phyloP scores from a whole-genome alignment of 805 yeast species.

The Maudiozyma serrabonitensis region DNA sequence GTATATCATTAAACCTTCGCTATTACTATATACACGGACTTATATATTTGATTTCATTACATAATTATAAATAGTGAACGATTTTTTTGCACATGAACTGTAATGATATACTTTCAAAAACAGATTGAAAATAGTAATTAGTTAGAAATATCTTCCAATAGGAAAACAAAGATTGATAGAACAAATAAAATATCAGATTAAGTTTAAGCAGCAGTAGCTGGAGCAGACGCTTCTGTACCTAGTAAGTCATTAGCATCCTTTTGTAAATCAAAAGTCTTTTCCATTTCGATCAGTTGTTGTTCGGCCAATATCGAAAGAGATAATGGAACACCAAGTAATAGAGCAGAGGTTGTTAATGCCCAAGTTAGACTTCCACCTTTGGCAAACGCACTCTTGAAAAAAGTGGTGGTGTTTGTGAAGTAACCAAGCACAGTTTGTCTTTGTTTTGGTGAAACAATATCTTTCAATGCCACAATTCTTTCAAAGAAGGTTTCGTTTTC shows the following conservation, averaged over 20 bases:
- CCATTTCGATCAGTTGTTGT: constrained; percentile 89
- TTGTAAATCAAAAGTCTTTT: constrained; percentile 78
- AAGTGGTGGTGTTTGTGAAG: constrained; percentile 28
- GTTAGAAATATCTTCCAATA: not conserved
- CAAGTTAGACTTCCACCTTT: constrained; percentile 73
- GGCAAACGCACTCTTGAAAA: constrained; percentile 38
- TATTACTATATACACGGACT: constrained; percentile 5
- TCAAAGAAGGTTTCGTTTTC: constrained; percentile 79
- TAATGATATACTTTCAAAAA: not conserved
- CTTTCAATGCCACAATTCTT: constrained; percentile 84
- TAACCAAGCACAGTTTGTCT: constrained; percentile 41
- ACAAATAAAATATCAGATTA: not conserved
- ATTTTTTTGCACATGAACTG: not conserved
- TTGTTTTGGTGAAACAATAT: constrained; percentile 81
- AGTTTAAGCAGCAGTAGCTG: constrained; percentile 17
- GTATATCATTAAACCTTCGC: constrained; percentile 1
- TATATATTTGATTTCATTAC: constrained; percentile 1
- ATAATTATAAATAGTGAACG: constrained; percentile 1
- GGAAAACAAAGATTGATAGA: no score
- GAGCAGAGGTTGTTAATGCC: constrained; percentile 73
- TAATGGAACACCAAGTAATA: constrained; percentile 87
- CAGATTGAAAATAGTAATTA: not conserved
- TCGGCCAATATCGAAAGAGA: constrained; percentile 83
- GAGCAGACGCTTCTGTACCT: constrained; percentile 51
- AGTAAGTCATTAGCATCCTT: constrained; percentile 67